Evolutionary conservation across 2,329 filamentous ascomycete genomes (phyloP), one percentile per base, ranked within the genome.

Genomic region (Apiospora koreana): DNA sequence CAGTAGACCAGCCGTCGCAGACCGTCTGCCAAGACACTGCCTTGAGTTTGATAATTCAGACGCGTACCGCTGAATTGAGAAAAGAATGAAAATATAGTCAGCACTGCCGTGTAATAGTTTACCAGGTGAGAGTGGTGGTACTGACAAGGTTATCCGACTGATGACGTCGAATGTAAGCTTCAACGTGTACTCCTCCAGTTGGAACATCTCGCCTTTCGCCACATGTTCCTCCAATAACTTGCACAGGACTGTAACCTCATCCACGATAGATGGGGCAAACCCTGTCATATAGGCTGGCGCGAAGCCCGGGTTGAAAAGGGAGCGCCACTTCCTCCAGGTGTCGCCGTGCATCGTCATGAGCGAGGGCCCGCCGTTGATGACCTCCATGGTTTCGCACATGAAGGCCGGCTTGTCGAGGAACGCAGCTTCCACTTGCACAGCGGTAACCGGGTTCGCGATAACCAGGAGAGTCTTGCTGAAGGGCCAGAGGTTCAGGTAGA

Each of bases 341-440:
- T 38, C 64, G 45, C 67, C 84, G 76, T 75, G 86, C 85, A 75
- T 74, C 2, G 74, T 71, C 65, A 85, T 78, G 48, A 83, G 84
- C 65, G 87, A 85, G 69, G 86, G 85, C 14, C 85, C 85, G 9
- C 73, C 73, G 25, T 69, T 75, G 54, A 75, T 73, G 41, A 72
- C 64, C 21, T 76, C 86, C 80, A 71, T 35, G 1, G 68, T 74
- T 3, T 25, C 35, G 42, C 71, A 73, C 31, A 75, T 72, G 4
- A 25, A 50, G 9, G 23, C 7, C 9, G 72, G 71, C 69, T 76
- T 76, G 67, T 72, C 70, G 25, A 75, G 69, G 23, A 64, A 71
- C 2, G 72, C 72, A 14, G 73, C 68, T 46, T 75, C 73, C 6
- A 75, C 71, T 65, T 76, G 73, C 14, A 72, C 69, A 1, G 74